phyloP scores from a whole-genome alignment of 306 rosid genomes.

The Medicago arabica region DNA sequence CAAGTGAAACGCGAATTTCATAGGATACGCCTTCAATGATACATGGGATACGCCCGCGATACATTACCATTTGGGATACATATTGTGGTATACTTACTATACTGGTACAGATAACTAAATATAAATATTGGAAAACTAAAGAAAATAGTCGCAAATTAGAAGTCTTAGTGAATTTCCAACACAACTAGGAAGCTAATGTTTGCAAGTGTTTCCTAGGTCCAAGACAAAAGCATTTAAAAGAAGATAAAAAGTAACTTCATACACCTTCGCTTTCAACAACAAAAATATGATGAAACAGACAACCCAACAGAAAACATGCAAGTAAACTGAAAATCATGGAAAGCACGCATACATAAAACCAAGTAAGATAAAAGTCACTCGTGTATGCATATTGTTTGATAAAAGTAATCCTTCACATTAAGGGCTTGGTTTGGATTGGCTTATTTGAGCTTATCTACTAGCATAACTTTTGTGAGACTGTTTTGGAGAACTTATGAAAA shows the following conservation, averaged over 20 bases:
- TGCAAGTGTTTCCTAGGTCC: neutral
- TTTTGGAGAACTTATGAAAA: too few relatives aligned
- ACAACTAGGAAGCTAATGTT: neutral
- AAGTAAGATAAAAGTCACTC: neutral
- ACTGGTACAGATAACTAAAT: neutral
- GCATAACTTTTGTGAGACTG: too few relatives aligned
- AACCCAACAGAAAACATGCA: neutral
- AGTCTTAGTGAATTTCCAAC: neutral
- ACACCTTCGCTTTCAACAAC: constrained; percentile 11
- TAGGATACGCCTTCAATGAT: too few relatives aligned
- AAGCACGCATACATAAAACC: neutral
- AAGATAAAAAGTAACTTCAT: neutral
- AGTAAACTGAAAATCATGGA: constrained; percentile 9
- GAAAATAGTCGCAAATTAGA: neutral
- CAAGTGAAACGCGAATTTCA: too few relatives aligned
- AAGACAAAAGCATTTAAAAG: constrained; percentile 12
- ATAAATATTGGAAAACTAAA: neutral
- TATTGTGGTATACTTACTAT: too few relatives aligned
- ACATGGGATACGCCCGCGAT: too few relatives aligned
- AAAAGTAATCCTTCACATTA: neutral
- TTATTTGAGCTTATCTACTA: too few relatives aligned
- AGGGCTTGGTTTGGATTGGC: too few relatives aligned
- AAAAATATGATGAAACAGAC: too few relatives aligned
- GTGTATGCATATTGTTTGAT: neutral
- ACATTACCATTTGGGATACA: too few relatives aligned